Evolutionary conservation across 805 yeast species (phyloP), one percentile per base, ranked within the genome.

Genomic region (Candida germanica): DNA sequence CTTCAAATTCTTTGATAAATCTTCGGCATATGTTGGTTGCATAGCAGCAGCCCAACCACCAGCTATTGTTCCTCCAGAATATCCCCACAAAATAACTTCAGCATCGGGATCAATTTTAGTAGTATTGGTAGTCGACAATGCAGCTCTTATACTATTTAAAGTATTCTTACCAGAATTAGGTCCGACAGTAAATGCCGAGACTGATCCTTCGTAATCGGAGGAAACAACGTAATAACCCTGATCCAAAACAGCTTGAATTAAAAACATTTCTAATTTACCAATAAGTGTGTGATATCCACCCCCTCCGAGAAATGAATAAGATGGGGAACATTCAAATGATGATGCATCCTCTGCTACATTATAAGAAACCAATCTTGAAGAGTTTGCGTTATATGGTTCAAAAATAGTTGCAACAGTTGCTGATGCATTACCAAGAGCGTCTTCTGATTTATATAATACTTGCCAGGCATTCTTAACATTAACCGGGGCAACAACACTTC

Each of bases 161-260:
- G 51, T 43, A 6, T 59, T 52, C 3, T 53, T 43, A 1, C 64
- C 69, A 1, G 62, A 48, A 23, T 48, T 51, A 18, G 42, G 35
- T 0, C 63, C 65, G 7, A 51, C 64, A 1, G 61, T 49, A 38
- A 59, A 64, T 1, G 64, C 50, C 1, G 54, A 47, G 5, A 46
- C 46, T 2, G 54, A 50, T 5, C 69, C 68, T 36, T 63, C 62
- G 34, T 63, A 59, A 41, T 62, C 69, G 0, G 68, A 57, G 5
- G 51, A 44, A 1, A 58, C 53, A 3, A 63, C 61, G 41, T 47
- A 56, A 49, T 55, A 64, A 5, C 69, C 71, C 27, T 49, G 39
- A 17, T 49, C 41, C 15, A 55, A 43, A 9, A 51, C 53, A 5
- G 46, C 40, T 14, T 40, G 48, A 17, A 51, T 38, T n/a, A 44